Percentiles rank a stretch among this genome's conserved stretches.
These are phyloP conservation scores for Bondarzewia mesenterica DNA, from an alignment of 1,284 basidiomycete genomes.

Conservation along the genomic window DNA sequence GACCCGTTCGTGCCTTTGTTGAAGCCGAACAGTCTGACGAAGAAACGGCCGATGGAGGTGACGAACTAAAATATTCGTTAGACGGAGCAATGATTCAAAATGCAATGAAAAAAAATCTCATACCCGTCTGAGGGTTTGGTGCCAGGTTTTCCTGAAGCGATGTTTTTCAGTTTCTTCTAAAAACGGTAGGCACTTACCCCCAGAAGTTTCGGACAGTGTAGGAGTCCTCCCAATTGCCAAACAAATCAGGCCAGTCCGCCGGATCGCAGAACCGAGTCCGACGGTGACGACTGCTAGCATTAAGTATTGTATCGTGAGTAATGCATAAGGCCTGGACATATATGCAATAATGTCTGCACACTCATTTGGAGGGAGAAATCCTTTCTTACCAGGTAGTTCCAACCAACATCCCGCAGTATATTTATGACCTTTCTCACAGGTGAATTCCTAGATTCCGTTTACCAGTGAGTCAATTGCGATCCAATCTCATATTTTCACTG, in stretches of 20 bases:
- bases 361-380: too few relatives aligned
- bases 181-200: constrained; percentile 20
- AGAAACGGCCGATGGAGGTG: constrained; percentile 15
- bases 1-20: constrained; percentile 16
- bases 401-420: constrained; percentile 15
- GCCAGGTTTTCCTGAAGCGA: constrained; percentile 26
- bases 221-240: constrained; percentile 24
- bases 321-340: constrained; percentile 9
- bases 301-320: constrained; percentile 17
- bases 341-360: background rate
- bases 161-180: background rate
- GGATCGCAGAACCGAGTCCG: constrained; percentile 16
- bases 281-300: constrained; percentile 17
- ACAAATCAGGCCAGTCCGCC: constrained; percentile 25
- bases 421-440: too few relatives aligned
- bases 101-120: constrained; percentile 2
- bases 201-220: constrained; percentile 28
- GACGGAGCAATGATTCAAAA: background rate
- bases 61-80: constrained; percentile 13
- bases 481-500: too few relatives aligned
- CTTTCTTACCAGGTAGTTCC: constrained; percentile 18
- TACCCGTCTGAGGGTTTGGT: constrained; percentile 21
- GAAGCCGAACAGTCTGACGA: constrained; percentile 13
- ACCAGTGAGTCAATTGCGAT: too few relatives aligned
- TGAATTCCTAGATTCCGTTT: too few relatives aligned